phyloP scores from a whole-genome alignment of 805 yeast genomes.

The Metschnikowia bowlesiae region DNA sequence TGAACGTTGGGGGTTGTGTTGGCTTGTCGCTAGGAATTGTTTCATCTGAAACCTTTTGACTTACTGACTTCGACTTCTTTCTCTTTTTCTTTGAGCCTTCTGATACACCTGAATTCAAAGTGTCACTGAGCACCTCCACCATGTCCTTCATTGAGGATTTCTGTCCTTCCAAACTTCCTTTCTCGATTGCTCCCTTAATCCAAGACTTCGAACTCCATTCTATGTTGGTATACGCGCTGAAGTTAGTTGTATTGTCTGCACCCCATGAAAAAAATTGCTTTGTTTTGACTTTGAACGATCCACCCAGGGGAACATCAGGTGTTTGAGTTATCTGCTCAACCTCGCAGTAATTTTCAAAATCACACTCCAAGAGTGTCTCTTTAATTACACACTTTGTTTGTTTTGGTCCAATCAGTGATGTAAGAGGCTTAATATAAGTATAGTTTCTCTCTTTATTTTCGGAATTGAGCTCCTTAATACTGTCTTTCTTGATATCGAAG shows the following conservation, averaged over 20 bases:
- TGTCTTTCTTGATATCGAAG: constrained; percentile 21
- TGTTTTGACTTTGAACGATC: constrained; percentile 69
- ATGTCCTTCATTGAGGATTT: constrained; percentile 24
- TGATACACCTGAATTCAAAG: constrained; percentile 7
- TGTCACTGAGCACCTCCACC: constrained; percentile 10
- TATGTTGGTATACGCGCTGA: constrained; percentile 62
- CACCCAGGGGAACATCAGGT: constrained; percentile 97
- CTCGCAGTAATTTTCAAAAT: constrained; percentile 51
- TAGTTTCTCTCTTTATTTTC: constrained; percentile 48
- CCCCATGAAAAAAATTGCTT: constrained; percentile 76
- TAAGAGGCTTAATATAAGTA: constrained; percentile 68
- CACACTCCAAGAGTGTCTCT: constrained; percentile 55
- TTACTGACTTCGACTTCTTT: constrained; percentile 9
- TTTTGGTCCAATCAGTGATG: constrained; percentile 87
- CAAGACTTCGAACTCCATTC: constrained; percentile 92
- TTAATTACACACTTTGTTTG: constrained; percentile 68
- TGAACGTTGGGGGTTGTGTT: not conserved
- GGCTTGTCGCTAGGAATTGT: not conserved
- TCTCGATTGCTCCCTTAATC: constrained; percentile 87
- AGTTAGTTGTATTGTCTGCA: constrained; percentile 51
- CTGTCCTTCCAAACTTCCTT: constrained; percentile 80
- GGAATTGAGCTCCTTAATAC: constrained; percentile 31
- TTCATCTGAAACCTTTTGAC: constrained; percentile 1
- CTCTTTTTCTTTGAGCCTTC: constrained; percentile 12
- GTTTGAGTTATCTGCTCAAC: constrained; percentile 65